These are phyloP conservation scores for Cladosporium phlei DNA, from an alignment of 2,329 filamentous ascomycete genomes.

Conservation along the genomic window DNA sequence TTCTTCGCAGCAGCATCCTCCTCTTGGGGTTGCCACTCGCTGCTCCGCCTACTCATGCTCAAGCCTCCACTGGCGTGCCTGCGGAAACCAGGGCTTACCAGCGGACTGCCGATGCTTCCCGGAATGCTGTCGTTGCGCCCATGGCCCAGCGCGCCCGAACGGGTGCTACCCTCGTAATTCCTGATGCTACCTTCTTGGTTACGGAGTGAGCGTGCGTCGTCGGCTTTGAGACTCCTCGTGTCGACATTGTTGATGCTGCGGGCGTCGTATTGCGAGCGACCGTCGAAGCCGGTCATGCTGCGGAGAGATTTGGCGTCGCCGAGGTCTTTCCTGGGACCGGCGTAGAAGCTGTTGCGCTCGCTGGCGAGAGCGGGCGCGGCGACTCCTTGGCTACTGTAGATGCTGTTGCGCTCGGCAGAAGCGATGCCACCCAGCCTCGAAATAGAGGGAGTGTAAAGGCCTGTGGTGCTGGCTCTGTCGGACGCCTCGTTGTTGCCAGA, in stretches of 20 bases:
- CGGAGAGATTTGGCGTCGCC: slow-evolving; percentile 29
- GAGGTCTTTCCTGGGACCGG: slow-evolving; percentile 43
- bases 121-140: slow-evolving; percentile 75
- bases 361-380: slow-evolving; percentile 59
- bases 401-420: slow-evolving; percentile 65
- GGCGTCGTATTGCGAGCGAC: slow-evolving; percentile 16
- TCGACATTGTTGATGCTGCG: slow-evolving; percentile 19
- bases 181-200: slow-evolving; percentile 59
- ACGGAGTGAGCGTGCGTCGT: slow-evolving; percentile 36
- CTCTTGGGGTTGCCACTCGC: slow-evolving; percentile 22
- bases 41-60: slow-evolving; percentile 20
- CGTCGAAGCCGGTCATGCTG: slow-evolving; percentile 26
- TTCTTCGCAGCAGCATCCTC: neutral
- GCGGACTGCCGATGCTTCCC: slow-evolving; percentile 66
- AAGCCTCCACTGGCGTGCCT: slow-evolving; percentile 21
- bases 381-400: slow-evolving; percentile 53
- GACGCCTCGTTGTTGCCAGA: slow-evolving; percentile 61
- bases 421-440: slow-evolving; percentile 52
- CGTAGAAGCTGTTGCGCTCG: slow-evolving; percentile 78
- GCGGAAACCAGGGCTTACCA: slow-evolving; percentile 48
- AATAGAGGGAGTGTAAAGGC: slow-evolving; percentile 36
- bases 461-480: slow-evolving; percentile 29
- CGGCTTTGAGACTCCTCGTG: slow-evolving; percentile 22
- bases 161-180: slow-evolving; percentile 75
- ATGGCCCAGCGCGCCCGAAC: slow-evolving; percentile 73